Evolutionary conservation across 139 green algal species (phyloP).

Genomic region (Closterium sp.): DNA sequence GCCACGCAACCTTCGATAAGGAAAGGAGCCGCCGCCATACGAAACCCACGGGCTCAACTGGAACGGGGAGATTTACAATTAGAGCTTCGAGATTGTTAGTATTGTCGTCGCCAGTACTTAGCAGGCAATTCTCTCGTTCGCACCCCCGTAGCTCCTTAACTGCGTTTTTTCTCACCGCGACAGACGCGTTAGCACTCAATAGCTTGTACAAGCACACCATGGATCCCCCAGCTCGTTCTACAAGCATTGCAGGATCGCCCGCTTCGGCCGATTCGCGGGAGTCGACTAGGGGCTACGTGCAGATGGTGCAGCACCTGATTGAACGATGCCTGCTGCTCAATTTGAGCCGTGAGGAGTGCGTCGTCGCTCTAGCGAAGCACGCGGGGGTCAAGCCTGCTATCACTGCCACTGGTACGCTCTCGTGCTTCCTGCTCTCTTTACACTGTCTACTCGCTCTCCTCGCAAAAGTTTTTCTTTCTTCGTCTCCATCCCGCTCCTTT

Average conservation of each 20-base stretch:
- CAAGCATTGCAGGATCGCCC: background rate
- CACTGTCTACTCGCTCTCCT: background rate
- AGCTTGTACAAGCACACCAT: background rate
- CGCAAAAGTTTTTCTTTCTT: too few relatives aligned
- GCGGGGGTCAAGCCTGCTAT: constrained; percentile 46
- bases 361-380: constrained; percentile 32
- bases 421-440: background rate
- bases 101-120: background rate
- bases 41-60: background rate
- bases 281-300: background rate
- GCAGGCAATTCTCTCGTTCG: background rate
- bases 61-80: background rate
- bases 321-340: constrained; percentile 39
- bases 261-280: background rate
- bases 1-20: background rate
- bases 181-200: background rate
- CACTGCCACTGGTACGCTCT: constrained; percentile 31
- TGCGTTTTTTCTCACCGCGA: background rate
- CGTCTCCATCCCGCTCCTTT: too few relatives aligned
- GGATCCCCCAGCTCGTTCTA: background rate
- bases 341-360: constrained; percentile 45
- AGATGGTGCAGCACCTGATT: constrained; percentile 45
- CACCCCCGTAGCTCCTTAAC: background rate
- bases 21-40: background rate
- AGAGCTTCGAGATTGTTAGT: too few relatives aligned